These are phyloP conservation scores for Linnemannia zychae DNA, from an alignment of 192 early-diverging fungal genomes.

Conservation along the genomic window DNA sequence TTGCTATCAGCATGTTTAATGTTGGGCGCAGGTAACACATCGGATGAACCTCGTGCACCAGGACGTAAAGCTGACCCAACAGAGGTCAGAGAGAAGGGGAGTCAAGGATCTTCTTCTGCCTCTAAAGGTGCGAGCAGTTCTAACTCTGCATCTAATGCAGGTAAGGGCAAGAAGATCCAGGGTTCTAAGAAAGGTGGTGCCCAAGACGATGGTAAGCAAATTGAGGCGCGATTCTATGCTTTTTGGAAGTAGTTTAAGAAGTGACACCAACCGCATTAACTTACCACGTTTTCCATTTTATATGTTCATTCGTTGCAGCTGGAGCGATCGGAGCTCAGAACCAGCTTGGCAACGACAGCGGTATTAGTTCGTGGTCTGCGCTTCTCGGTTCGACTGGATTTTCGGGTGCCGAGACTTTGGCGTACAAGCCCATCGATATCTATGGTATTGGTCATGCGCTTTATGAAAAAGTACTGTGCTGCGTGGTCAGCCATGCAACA, in stretches of 20 bases:
- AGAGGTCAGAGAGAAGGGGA: neutral
- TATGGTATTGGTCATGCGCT: neutral
- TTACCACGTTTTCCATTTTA: no score
- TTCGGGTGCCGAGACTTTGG: neutral
- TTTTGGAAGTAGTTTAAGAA: no score
- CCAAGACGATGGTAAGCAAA: slow-evolving; percentile 8
- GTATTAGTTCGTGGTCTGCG: neutral
- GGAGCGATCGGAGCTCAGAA: neutral
- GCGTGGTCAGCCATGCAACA: neutral
- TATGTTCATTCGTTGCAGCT: no score
- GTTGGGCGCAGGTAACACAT: slow-evolving; percentile 13
- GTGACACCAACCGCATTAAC: no score
- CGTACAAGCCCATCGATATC: slow-evolving; percentile 19
- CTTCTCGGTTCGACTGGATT: slow-evolving; percentile 16
- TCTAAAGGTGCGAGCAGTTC: neutral
- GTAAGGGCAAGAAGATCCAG: slow-evolving; percentile 4
- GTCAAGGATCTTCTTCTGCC: neutral
- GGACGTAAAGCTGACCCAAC: slow-evolving; percentile 9
- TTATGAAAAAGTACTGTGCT: no score
- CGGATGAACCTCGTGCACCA: neutral
- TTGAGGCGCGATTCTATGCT: neutral
- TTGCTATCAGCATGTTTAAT: slow-evolving; percentile 2
- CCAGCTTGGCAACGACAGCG: slow-evolving; percentile 4
- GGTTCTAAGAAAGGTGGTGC: slow-evolving; percentile 2
- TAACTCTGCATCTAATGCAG: neutral